These are phyloP conservation scores for Hippophae rhamnoides DNA, from an alignment of 306 rosid species.

Conservation along the genomic window DNA sequence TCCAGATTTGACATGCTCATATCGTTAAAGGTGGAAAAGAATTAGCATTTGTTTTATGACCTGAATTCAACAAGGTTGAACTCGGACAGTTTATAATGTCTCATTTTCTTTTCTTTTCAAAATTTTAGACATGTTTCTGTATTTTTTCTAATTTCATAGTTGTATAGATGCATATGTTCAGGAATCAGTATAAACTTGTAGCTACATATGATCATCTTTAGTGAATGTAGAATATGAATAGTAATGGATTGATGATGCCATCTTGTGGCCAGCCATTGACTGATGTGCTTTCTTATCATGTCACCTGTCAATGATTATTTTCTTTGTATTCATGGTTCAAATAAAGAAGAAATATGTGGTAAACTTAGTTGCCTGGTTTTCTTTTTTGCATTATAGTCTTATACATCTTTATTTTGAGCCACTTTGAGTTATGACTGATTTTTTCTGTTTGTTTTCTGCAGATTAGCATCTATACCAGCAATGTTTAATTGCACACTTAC, in stretches of 20 bases:
- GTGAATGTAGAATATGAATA: neutral
- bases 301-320: neutral
- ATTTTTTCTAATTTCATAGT: neutral
- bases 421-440: constrained; percentile 9
- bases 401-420: neutral
- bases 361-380: constrained; percentile 3
- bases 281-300: neutral
- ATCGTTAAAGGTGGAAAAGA: neutral
- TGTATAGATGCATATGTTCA: neutral
- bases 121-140: neutral
- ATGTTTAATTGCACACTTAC: constrained; percentile 90
- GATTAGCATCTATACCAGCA: constrained; percentile 94
- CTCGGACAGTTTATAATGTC: neutral
- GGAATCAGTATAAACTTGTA: neutral
- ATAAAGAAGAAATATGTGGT: neutral
- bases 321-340: neutral
- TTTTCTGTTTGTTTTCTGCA: constrained; percentile 24
- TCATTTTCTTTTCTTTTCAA: too few species aligned
- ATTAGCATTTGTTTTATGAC: neutral
- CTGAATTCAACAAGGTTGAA: neutral
- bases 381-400: neutral
- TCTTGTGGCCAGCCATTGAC: neutral
- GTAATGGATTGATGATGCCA: neutral
- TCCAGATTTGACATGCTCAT: neutral
- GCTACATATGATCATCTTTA: neutral